These are phyloP conservation scores for Lavandula angustifolia DNA, from an alignment of 257 asterid species.

Conservation along the genomic window DNA sequence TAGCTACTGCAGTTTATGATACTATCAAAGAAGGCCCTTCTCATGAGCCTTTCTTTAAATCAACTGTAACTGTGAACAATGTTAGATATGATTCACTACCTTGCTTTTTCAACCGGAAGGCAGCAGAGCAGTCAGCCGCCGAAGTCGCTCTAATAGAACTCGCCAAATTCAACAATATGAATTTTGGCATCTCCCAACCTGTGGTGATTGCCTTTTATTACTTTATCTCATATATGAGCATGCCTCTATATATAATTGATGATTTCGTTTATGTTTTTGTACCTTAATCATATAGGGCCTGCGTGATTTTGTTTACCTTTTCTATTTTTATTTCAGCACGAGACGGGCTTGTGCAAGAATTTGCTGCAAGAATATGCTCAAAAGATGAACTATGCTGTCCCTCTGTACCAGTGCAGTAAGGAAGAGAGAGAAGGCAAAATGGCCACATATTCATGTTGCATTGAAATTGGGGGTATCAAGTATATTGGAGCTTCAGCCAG, in stretches of 20 bases:
- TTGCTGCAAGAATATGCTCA: constrained; percentile 92
- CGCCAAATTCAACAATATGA: constrained; percentile 40
- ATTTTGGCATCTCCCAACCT: constrained; percentile 65
- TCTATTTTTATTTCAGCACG: constrained; percentile 64
- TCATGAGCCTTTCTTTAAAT: constrained; percentile 80
- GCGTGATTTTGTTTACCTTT: constrained; percentile 4
- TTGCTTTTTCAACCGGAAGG: constrained; percentile 88
- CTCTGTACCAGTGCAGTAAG: constrained; percentile 60
- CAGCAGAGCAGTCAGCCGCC: constrained; percentile 99
- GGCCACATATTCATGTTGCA: constrained; percentile 53
- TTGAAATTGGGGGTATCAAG: constrained; percentile 74
- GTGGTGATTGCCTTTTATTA: constrained; percentile 55
- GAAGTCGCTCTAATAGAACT: constrained; percentile 90
- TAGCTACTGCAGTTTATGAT: constrained; percentile 73
- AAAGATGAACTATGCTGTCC: constrained; percentile 88
- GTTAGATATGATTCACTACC: constrained; percentile 85
- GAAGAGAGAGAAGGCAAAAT: constrained; percentile 45
- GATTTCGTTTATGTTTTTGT: neutral
- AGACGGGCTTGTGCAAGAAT: constrained; percentile 92
- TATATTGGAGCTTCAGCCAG: constrained; percentile 81
- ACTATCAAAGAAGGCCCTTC: constrained; percentile 92
- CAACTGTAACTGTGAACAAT: constrained; percentile 65
- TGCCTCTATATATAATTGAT: neutral
- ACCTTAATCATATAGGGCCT: neutral
- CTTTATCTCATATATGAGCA: neutral